Evolutionary conservation across 306 rosid genomes (phyloP).

Genomic region (Medicago arabica): DNA sequence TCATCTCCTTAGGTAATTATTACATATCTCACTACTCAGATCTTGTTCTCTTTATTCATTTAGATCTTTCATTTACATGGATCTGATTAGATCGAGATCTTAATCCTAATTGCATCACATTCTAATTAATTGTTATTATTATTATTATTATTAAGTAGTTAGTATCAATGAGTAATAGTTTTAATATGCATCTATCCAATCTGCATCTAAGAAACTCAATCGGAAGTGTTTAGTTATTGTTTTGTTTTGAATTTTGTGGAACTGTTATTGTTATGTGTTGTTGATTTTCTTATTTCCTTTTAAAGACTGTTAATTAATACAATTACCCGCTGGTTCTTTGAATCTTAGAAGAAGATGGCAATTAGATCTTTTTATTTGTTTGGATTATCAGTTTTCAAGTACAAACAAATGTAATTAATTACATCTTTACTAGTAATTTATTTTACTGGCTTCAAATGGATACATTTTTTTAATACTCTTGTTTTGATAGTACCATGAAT

Average conservation of each 20-base stretch:
- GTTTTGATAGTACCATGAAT: neutral
- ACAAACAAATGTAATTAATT: neutral
- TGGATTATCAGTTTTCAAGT: conserved; percentile 5
- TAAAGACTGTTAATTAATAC: neutral
- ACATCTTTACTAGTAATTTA: too few relatives aligned
- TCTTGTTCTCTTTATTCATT: neutral
- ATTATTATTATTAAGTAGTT: too few relatives aligned
- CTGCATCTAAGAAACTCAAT: conserved; percentile 17
- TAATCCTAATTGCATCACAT: neutral
- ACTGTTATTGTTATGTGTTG: neutral
- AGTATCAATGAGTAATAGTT: neutral
- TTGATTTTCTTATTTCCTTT: neutral
- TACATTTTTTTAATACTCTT: neutral
- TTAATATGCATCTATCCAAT: conserved; percentile 7
- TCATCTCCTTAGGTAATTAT: conserved; percentile 66
- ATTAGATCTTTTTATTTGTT: neutral
- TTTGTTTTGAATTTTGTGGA: neutral
- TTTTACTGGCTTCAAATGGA: neutral
- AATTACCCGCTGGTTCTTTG: neutral
- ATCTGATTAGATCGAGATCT: conserved; percentile 44
- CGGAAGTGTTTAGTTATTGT: neutral
- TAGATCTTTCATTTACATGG: neutral
- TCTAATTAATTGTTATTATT: neutral
- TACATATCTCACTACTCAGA: neutral
- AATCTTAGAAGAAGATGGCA: neutral